Conservation (phyloP, 2,329 filamentous ascomycete species). For the Ophiostoma ulmi region DNA sequence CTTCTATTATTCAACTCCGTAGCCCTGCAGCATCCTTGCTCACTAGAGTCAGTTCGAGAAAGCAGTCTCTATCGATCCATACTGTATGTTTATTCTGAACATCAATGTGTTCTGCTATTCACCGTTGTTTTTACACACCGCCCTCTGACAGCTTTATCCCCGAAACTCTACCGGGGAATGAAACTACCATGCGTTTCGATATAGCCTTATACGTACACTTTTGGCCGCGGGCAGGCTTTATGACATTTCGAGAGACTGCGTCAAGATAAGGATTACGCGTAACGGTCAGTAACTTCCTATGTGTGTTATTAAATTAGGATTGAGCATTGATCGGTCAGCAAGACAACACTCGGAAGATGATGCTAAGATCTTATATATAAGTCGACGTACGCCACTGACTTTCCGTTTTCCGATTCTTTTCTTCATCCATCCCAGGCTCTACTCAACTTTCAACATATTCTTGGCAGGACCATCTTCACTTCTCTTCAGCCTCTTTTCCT, state of each 20-base stretch:
- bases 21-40: not conserved
- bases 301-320: not conserved
- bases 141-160: not conserved
- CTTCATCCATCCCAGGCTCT: constrained; percentile 7
- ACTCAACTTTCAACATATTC: not conserved
- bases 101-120: not conserved
- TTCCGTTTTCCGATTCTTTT: not conserved
- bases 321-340: not conserved
- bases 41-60: not conserved
- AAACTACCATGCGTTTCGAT: constrained; percentile 10
- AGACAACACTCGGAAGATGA: not conserved
- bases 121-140: not conserved
- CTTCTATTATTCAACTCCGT: not conserved
- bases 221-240: not conserved
- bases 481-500: constrained; percentile 2
- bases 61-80: not conserved
- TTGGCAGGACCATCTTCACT: constrained; percentile 13
- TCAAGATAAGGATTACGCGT: constrained; percentile 3
- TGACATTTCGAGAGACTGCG: not conserved
- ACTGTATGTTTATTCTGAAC: not conserved
- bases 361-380: not conserved
- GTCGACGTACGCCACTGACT: not conserved
- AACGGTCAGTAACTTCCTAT: not conserved
- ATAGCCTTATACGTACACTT: not conserved
- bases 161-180: constrained; percentile 7